phyloP scores from a whole-genome alignment of 352 stramenopile genomes.

The Phytophthora sp. region DNA sequence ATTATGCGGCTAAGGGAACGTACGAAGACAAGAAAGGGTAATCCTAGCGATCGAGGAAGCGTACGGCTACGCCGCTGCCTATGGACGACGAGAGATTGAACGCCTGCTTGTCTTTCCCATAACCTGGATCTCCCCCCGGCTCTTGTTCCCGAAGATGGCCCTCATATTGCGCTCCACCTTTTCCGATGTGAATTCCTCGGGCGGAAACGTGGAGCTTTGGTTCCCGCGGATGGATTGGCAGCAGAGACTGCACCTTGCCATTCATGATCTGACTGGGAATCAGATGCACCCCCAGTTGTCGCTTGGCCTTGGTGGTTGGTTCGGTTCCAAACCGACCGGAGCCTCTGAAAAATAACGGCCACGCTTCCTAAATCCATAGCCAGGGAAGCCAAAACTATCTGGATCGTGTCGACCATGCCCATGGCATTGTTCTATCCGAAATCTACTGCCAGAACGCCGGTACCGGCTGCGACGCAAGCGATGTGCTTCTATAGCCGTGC shows the following conservation, averaged over 20 bases:
- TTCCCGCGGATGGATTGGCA: neutral
- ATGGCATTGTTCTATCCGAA: neutral
- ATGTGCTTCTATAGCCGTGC: slow-evolving; percentile 6
- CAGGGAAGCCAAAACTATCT: neutral
- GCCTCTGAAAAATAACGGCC: neutral
- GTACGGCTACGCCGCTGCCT: too few relatives aligned
- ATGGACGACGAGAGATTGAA: too few relatives aligned
- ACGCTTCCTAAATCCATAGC: neutral
- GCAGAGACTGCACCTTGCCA: neutral
- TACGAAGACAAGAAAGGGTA: too few relatives aligned
- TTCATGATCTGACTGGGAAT: neutral
- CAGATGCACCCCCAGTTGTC: neutral
- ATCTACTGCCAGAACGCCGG: neutral
- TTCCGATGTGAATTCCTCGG: slow-evolving; percentile 1
- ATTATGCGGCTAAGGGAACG: too few relatives aligned
- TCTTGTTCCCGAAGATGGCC: slow-evolving; percentile 6
- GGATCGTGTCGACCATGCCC: neutral
- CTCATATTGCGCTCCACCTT: slow-evolving; percentile 14
- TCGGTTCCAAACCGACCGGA: neutral
- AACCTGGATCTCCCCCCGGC: neutral
- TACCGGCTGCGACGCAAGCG: slow-evolving; percentile 4
- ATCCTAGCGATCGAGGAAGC: too few relatives aligned
- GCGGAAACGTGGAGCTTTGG: neutral
- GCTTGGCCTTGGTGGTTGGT: neutral
- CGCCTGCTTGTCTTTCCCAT: too few relatives aligned